Conservation (phyloP, 2,329 filamentous ascomycete species). For the Alternaria triticimaculans region DNA sequence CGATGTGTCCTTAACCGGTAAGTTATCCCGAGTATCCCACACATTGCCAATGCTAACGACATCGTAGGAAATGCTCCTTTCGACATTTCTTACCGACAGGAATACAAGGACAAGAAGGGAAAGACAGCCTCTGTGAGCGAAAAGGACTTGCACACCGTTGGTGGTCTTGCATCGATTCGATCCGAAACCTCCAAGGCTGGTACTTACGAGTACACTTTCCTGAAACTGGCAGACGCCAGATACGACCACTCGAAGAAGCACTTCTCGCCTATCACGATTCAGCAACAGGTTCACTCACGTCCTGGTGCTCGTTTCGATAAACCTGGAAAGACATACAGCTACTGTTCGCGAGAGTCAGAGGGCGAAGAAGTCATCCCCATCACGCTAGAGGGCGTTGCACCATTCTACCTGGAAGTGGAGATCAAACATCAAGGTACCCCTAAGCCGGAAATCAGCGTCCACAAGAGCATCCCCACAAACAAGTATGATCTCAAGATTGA, state of each 20-base stretch:
- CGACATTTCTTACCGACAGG: slow-evolving; percentile 80
- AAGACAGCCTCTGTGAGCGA: slow-evolving; percentile 64
- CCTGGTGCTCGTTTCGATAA: slow-evolving; percentile 83
- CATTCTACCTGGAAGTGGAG: slow-evolving; percentile 89
- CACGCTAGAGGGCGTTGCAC: slow-evolving; percentile 79
- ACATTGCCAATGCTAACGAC: slow-evolving; percentile 28
- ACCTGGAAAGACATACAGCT: slow-evolving; percentile 92
- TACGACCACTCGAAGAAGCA: slow-evolving; percentile 76
- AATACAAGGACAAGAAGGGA: slow-evolving; percentile 70
- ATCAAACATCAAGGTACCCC: slow-evolving; percentile 88
- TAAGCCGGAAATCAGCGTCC: slow-evolving; percentile 79
- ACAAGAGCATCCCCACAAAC: slow-evolving; percentile 78
- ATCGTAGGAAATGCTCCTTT: slow-evolving; percentile 76
- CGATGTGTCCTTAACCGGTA: slow-evolving; percentile 80
- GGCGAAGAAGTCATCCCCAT: slow-evolving; percentile 89
- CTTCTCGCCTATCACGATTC: slow-evolving; percentile 71
- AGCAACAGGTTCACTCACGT: slow-evolving; percentile 83
- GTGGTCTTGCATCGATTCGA: slow-evolving; percentile 77
- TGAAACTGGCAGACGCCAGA: slow-evolving; percentile 80
- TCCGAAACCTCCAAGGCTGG: slow-evolving; percentile 88
- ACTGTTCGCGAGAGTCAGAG: slow-evolving; percentile 83
- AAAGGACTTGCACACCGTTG: slow-evolving; percentile 77
- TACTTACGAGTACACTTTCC: slow-evolving; percentile 84
- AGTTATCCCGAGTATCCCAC: slow-evolving; percentile 32
- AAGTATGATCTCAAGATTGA: slow-evolving; percentile 84